phyloP scores from a whole-genome alignment of 2,329 filamentous ascomycete genomes.

The Hymenoscyphus salicellus region DNA sequence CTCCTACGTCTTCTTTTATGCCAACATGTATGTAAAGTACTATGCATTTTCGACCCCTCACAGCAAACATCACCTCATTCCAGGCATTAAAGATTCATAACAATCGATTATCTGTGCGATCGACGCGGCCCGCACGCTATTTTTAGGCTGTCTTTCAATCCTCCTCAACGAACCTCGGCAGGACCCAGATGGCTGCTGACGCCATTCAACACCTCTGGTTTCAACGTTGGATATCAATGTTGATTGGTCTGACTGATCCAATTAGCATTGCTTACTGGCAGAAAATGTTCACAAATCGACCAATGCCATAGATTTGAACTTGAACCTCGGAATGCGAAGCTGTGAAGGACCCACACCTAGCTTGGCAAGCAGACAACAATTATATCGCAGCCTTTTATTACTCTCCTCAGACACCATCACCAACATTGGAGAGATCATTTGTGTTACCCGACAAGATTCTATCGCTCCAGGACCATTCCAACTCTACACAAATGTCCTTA shows the following conservation, averaged over 20 bases:
- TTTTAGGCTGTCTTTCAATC: not conserved
- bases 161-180: slow-evolving; percentile 2
- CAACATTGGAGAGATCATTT: not conserved
- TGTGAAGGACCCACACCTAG: not conserved
- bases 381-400: slow-evolving; percentile 2
- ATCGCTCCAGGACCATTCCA: not conserved
- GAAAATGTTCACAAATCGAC: not conserved
- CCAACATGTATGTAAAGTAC: not conserved
- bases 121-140: not conserved
- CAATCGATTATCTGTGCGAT: not conserved
- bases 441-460: not conserved
- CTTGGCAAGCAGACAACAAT: not conserved
- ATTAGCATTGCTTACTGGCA: not conserved
- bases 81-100: not conserved
- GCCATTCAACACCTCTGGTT: not conserved
- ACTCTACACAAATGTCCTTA: not conserved
- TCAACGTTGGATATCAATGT: not conserved
- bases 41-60: not conserved
- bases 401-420: not conserved
- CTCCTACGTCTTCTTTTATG: not conserved
- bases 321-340: not conserved
- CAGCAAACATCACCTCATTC: not conserved
- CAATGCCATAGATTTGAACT: not conserved
- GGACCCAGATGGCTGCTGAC: not conserved
- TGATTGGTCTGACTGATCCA: not conserved